A percentile compares a stretch with the other conserved stretches of the same genome.
Evolutionary conservation across 2,329 filamentous ascomycete genomes (phyloP).

Genomic region (Pseudogymnoascus sp.): DNA sequence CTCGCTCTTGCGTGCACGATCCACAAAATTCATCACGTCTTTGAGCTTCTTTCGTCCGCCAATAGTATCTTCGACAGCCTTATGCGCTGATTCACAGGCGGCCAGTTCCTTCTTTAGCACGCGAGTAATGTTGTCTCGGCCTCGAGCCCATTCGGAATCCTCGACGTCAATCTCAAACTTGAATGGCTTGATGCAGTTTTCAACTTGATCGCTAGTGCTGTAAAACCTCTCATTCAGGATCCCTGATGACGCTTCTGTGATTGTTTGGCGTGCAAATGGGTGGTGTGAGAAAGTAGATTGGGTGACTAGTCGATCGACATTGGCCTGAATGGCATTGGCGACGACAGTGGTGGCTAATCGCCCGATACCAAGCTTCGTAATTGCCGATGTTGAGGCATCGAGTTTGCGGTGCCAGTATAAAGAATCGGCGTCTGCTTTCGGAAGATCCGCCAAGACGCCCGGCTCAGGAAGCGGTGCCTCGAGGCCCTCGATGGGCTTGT

Average conservation of each 20-base stretch:
- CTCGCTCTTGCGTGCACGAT: conserved; percentile 81
- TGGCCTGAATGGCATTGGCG: conserved; percentile 74
- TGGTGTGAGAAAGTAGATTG: conserved; percentile 82
- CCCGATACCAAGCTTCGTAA: conserved; percentile 92
- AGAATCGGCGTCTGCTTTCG: conserved; percentile 77
- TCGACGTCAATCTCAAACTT: conserved; percentile 97
- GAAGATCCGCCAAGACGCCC: conserved; percentile 68
- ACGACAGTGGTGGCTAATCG: conserved; percentile 88
- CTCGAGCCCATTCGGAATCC: conserved; percentile 77
- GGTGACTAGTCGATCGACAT: conserved; percentile 70
- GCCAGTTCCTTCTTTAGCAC: conserved; percentile 82
- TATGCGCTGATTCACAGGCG: conserved; percentile 73
- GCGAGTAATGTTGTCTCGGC: conserved; percentile 70
- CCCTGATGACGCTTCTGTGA: conserved; percentile 78
- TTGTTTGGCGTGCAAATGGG: conserved; percentile 87
- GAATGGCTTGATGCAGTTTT: conserved; percentile 98
- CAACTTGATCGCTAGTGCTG: conserved; percentile 93
- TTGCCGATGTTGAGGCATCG: conserved; percentile 78
- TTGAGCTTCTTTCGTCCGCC: conserved; percentile 77
- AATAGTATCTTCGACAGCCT: conserved; percentile 65
- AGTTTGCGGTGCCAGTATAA: conserved; percentile 91
- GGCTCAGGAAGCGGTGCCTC: conserved; percentile 55
- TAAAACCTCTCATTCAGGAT: conserved; percentile 94
- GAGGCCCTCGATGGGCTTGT: conserved; percentile 86
- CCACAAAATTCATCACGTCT: conserved; percentile 86